These are phyloP conservation scores for Nemania sp. DNA, from an alignment of 2,329 filamentous ascomycete genomes.

Conservation along the genomic window DNA sequence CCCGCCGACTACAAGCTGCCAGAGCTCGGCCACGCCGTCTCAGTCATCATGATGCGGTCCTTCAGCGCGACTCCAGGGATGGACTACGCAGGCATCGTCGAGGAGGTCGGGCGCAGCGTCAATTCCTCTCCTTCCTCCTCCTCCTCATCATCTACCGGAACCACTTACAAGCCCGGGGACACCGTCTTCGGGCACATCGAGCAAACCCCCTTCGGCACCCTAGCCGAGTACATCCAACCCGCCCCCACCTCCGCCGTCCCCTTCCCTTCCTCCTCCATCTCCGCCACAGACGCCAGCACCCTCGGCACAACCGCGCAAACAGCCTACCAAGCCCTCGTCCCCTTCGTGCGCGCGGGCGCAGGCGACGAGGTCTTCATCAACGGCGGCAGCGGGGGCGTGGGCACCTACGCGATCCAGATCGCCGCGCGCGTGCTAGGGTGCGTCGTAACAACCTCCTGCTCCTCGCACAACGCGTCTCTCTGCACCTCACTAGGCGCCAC, in stretches of 20 bases:
- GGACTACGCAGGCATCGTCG: constrained; percentile 62
- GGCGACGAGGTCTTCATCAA: constrained; percentile 72
- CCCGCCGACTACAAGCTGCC: constrained; percentile 74
- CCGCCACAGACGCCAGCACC: constrained; percentile 56
- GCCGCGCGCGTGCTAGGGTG: constrained; percentile 72
- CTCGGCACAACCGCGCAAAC: constrained; percentile 61
- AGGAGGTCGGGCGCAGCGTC: constrained; percentile 45
- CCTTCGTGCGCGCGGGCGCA: constrained; percentile 59
- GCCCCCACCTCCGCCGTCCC: constrained; percentile 49
- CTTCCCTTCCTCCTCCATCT: constrained; percentile 58
- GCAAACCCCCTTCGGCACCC: constrained; percentile 54
- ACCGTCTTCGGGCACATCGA: constrained; percentile 59
- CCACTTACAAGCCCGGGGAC: constrained; percentile 54
- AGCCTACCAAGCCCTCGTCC: constrained; percentile 61
- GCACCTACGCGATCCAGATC: constrained; percentile 71
- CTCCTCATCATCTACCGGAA: too few relatives aligned
- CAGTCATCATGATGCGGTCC: constrained; percentile 53
- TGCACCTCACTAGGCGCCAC: constrained; percentile 71
- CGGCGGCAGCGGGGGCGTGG: constrained; percentile 72
- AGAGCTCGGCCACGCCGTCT: constrained; percentile 60
- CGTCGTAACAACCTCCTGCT: constrained; percentile 70
- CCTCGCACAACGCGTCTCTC: constrained; percentile 66
- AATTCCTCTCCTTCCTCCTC: constrained; percentile 18
- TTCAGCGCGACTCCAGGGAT: constrained; percentile 61
- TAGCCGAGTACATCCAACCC: constrained; percentile 56